phyloP scores from a whole-genome alignment of 805 yeast genomes.

The Candida oleophila region DNA sequence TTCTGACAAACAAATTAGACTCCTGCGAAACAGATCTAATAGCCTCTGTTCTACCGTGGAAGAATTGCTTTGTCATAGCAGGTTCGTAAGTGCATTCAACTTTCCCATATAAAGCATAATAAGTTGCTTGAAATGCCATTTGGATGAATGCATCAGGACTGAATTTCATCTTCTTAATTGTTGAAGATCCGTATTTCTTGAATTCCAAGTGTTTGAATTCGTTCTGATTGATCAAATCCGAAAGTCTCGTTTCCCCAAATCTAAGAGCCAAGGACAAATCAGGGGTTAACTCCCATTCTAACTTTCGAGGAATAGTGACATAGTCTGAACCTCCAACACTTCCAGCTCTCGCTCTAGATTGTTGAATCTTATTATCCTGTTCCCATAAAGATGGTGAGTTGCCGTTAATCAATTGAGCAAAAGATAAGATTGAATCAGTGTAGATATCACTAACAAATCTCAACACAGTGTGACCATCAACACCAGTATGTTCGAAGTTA shows the following conservation, averaged over 20 bases:
- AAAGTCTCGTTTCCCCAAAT: slow-evolving; percentile 86
- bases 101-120: slow-evolving; percentile 87
- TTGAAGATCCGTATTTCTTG: slow-evolving; percentile 66
- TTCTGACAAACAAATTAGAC: slow-evolving; percentile 78
- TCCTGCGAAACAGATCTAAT: slow-evolving; percentile 80
- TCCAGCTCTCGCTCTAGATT: slow-evolving; percentile 32
- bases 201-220: slow-evolving; percentile 83
- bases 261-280: slow-evolving; percentile 77
- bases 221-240: slow-evolving; percentile 85
- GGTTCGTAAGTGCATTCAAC: slow-evolving; percentile 95
- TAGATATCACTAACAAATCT: slow-evolving; percentile 87
- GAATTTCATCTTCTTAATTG: slow-evolving; percentile 79
- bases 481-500: slow-evolving; percentile 92
- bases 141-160: slow-evolving; percentile 95
- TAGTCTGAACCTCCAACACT: slow-evolving; percentile 38
- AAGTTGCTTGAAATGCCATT: slow-evolving; percentile 91
- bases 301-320: slow-evolving; percentile 75
- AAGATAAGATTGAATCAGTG: slow-evolving; percentile 84
- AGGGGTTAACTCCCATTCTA: slow-evolving; percentile 81
- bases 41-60: slow-evolving; percentile 93
- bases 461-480: slow-evolving; percentile 91
- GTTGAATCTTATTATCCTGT: slow-evolving; percentile 16
- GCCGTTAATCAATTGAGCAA: slow-evolving; percentile 79
- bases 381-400: slow-evolving; percentile 75
- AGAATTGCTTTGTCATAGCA: slow-evolving; percentile 86